Evolutionary conservation across 2,329 filamentous ascomycete species (phyloP).

Genomic region (Thielaviopsis ethacetica): DNA sequence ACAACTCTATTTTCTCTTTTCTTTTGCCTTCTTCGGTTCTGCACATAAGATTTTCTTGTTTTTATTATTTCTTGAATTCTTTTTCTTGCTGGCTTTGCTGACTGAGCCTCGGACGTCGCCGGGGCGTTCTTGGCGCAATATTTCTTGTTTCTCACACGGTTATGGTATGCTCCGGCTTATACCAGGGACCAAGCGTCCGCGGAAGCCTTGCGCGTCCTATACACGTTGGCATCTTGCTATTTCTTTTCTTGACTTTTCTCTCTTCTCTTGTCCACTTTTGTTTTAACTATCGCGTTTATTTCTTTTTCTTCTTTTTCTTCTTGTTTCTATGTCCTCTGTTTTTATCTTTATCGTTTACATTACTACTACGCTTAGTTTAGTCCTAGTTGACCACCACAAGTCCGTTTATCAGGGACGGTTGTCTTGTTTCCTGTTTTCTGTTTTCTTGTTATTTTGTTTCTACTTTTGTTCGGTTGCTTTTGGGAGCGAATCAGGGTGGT

Average conservation of each 20-base stretch:
- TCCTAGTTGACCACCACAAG: background rate
- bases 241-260: constrained; percentile 14
- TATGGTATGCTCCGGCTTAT: background rate
- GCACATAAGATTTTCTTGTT: background rate
- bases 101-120: background rate
- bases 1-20: background rate
- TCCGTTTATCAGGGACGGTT: background rate
- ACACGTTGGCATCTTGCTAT: constrained; percentile 15
- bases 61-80: background rate
- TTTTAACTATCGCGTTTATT: constrained; percentile 9
- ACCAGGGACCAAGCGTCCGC: background rate
- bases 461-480: background rate
- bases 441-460: background rate
- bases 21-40: background rate
- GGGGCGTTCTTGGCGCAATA: background rate
- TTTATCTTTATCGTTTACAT: background rate
- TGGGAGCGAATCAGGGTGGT: background rate
- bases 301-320: constrained; percentile 7
- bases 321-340: constrained; percentile 1
- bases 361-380: background rate
- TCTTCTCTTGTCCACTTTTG: constrained; percentile 12
- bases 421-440: background rate
- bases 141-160: background rate
- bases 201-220: background rate
- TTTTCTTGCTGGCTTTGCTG: background rate